Conservation (phyloP, 768 basidiomycete species). For the Lentinus tigrinus region DNA sequence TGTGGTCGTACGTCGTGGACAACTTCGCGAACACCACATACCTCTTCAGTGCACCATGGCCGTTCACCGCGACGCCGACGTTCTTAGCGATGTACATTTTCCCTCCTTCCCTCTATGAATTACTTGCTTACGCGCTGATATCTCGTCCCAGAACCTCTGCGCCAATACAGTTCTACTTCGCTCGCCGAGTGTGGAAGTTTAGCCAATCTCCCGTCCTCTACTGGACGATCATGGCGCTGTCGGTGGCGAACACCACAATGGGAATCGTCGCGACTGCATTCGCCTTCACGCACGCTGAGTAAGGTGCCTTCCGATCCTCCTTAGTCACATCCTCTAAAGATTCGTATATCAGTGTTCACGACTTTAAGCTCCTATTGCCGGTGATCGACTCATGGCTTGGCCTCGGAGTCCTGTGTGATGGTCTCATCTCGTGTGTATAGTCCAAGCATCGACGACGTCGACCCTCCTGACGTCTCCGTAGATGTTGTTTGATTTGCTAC, state of each 20-base stretch:
- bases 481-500: background rate
- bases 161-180: constrained; percentile 1
- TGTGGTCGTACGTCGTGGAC: background rate
- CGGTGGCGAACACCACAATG: background rate
- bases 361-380: background rate
- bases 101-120: background rate
- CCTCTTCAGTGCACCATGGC: background rate
- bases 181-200: background rate
- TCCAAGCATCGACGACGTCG: background rate
- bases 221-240: background rate
- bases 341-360: background rate
- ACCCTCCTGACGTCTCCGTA: background rate
- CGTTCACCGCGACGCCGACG: background rate
- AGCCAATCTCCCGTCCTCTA: background rate
- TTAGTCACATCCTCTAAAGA: background rate
- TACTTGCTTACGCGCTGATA: background rate
- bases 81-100: background rate
- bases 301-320: background rate
- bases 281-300: background rate
- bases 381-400: constrained; percentile 1
- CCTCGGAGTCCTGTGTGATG: background rate
- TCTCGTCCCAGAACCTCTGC: background rate
- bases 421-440: background rate
- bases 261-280: background rate
- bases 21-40: background rate